These are phyloP conservation scores for Sugiyamaella lignohabitans DNA, from an alignment of 805 yeast genomes.

Conservation along the genomic window DNA sequence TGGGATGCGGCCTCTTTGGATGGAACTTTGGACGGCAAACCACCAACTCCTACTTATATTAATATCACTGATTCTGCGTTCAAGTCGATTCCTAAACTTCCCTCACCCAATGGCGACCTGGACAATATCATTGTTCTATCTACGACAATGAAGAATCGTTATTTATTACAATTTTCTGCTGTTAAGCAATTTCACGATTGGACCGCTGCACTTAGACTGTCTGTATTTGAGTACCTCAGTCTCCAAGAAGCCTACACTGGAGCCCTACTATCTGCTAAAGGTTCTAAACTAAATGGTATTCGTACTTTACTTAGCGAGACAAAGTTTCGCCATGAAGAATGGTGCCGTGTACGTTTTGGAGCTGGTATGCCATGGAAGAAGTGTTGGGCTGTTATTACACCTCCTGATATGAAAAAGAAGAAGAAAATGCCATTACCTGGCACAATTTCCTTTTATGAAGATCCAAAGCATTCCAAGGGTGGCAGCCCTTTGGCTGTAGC, in stretches of 20 bases:
- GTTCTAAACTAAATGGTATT: conserved; percentile 80
- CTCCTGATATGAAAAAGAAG: conserved; percentile 37
- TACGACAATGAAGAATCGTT: conserved; percentile 87
- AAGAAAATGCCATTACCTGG: conserved; percentile 44
- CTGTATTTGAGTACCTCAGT: conserved; percentile 72
- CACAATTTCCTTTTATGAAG: conserved; percentile 71
- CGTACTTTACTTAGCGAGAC: conserved; percentile 78
- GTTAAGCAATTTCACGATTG: conserved; percentile 60
- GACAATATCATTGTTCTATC: conserved; percentile 80
- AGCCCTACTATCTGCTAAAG: conserved; percentile 85
- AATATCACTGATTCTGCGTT: conserved; percentile 87
- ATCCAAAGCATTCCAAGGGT: conserved; percentile 57
- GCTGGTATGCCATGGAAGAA: conserved; percentile 97
- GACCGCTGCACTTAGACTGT: conserved; percentile 76
- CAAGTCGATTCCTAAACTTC: conserved; percentile 61
- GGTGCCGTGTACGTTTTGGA: conserved; percentile 93
- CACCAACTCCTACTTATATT: conserved; percentile 72
- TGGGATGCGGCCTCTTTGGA: conserved; percentile 65
- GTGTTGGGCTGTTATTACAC: conserved; percentile 83
- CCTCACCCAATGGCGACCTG: conserved; percentile 58
- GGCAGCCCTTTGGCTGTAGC: conserved; percentile 73
- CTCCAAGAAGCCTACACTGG: conserved; percentile 97
- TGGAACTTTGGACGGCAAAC: conserved; percentile 45
- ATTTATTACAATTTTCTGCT: conserved; percentile 68
- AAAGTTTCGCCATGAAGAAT: conserved; percentile 81